Evolutionary conservation across 192 early-diverging fungal genomes (phyloP).

Genomic region (Kickxella alabastrina): DNA sequence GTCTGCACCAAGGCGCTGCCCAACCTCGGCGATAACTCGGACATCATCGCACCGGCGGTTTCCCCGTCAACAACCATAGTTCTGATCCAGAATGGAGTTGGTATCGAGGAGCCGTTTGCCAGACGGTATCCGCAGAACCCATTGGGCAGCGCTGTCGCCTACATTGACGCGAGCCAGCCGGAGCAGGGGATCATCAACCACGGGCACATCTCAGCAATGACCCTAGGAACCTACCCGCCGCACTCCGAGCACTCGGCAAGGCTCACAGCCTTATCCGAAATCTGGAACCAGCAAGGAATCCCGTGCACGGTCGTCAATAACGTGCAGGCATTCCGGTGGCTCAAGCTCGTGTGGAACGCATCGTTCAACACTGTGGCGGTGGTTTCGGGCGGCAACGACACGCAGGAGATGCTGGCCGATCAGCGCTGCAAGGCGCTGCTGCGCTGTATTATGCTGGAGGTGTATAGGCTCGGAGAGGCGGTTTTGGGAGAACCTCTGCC

Average conservation of each 20-base stretch:
- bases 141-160: conserved; percentile 58
- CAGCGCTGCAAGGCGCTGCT: conserved; percentile 44
- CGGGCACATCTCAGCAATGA: conserved; percentile 36
- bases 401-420: conserved; percentile 53
- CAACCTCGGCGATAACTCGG: conserved; percentile 54
- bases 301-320: conserved; percentile 44
- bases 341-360: conserved; percentile 73
- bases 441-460: conserved; percentile 54
- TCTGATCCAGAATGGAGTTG: conserved; percentile 72
- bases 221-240: conserved; percentile 35
- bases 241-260: not conserved
- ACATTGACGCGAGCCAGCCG: conserved; percentile 62
- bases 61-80: conserved; percentile 54
- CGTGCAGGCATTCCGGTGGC: conserved; percentile 64
- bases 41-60: conserved; percentile 57
- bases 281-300: conserved; percentile 47
- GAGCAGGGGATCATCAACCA: conserved; percentile 54
- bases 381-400: conserved; percentile 55
- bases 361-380: conserved; percentile 68
- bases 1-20: conserved; percentile 69
- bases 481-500: conserved; percentile 36
- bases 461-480: conserved; percentile 54
- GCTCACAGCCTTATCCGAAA: conserved; percentile 32
- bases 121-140: conserved; percentile 61
- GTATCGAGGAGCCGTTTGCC: conserved; percentile 58